Evolutionary conservation across 352 stramenopile genomes (phyloP).

Genomic region (Pythium chondricola): DNA sequence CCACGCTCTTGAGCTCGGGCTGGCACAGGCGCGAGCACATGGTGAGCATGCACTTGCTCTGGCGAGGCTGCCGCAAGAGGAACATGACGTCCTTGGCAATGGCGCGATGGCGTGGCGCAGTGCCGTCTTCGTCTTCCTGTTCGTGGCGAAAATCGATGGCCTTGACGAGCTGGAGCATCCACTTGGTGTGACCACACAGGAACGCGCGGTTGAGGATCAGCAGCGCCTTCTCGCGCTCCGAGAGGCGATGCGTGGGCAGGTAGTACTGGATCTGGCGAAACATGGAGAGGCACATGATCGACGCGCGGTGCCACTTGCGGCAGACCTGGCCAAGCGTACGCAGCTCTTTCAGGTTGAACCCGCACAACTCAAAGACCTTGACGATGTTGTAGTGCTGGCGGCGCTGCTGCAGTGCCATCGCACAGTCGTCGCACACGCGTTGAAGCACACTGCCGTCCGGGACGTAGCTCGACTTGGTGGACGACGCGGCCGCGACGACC

Average conservation of each 20-base stretch:
- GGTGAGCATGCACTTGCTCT: conserved; percentile 81
- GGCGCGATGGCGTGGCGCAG: conserved; percentile 23
- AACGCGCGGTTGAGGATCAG: conserved; percentile 80
- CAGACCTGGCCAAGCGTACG: conserved; percentile 72
- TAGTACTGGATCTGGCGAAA: conserved; percentile 88
- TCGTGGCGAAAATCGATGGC: conserved; percentile 70
- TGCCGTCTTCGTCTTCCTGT: conserved; percentile 30
- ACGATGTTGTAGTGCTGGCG: conserved; percentile 83
- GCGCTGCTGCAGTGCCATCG: conserved; percentile 72
- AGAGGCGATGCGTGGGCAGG: conserved; percentile 68
- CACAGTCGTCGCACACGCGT: conserved; percentile 79
- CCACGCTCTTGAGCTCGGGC: conserved; percentile 62
- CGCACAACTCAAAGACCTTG: conserved; percentile 80
- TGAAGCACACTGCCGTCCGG: conserved; percentile 69
- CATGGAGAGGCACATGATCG: conserved; percentile 86
- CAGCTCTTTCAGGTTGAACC: conserved; percentile 70
- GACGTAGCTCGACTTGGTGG: conserved; percentile 40
- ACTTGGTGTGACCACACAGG: conserved; percentile 72
- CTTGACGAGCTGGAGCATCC: conserved; percentile 81
- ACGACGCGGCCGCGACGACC: conserved; percentile 13
- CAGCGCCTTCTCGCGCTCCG: conserved; percentile 61
- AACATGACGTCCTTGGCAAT: conserved; percentile 57
- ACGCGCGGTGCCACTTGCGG: conserved; percentile 81
- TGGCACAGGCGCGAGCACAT: conserved; percentile 83
- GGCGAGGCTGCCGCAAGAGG: conserved; percentile 56